These are phyloP conservation scores for Circinella umbellata DNA, from an alignment of 371 early-diverging fungal species.

Conservation along the genomic window DNA sequence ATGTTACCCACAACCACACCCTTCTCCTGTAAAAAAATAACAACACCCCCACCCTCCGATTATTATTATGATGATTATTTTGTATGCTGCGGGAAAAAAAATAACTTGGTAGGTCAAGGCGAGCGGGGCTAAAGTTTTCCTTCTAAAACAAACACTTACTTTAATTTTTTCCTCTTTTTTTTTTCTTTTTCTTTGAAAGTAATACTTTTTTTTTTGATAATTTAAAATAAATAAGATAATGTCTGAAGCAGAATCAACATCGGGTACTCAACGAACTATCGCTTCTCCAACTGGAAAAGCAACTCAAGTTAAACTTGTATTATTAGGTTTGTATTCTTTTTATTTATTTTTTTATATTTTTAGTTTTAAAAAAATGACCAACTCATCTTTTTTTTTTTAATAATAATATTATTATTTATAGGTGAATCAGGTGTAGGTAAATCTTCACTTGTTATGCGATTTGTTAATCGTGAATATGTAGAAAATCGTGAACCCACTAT, in stretches of 20 bases:
- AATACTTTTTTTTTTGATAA: background rate
- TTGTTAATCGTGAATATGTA: constrained; percentile 93
- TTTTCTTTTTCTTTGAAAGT: background rate
- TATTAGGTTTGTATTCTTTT: constrained; percentile 21
- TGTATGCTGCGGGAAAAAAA: background rate
- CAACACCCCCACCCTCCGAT: too few species aligned
- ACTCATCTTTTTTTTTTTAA: background rate
- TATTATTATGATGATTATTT: too few species aligned
- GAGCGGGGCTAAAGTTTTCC: too few species aligned
- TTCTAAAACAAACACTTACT: too few species aligned
- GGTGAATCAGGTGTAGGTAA: constrained; percentile 91
- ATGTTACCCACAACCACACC: too few species aligned
- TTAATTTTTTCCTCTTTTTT: background rate
- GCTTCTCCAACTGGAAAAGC: constrained; percentile 15
- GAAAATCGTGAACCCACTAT: constrained; percentile 98
- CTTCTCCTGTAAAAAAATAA: too few species aligned
- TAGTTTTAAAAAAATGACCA: background rate
- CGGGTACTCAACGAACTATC: constrained; percentile 14
- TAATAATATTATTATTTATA: constrained; percentile 25
- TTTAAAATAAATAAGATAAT: background rate
- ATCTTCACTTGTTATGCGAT: constrained; percentile 83
- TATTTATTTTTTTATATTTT: background rate
- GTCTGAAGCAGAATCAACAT: constrained; percentile 16
- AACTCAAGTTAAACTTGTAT: constrained; percentile 28
- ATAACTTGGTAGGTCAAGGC: background rate